These are phyloP conservation scores for Nakazawaea ernobii DNA, from an alignment of 805 yeast species.

Conservation along the genomic window DNA sequence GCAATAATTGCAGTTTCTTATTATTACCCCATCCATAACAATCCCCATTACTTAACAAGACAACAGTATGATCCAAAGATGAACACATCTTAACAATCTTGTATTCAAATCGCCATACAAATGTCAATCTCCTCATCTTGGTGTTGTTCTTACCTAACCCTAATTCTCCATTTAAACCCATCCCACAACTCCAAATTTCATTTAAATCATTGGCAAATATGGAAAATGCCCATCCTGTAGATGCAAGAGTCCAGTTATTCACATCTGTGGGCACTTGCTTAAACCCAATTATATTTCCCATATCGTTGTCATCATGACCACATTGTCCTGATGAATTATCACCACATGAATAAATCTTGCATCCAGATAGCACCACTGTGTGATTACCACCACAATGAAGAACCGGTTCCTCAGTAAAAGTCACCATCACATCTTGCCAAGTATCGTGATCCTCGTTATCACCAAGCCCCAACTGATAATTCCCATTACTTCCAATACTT, in stretches of 20 bases:
- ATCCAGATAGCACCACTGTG: constrained; percentile 54
- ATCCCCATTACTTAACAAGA: constrained; percentile 32
- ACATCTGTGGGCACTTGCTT: constrained; percentile 14
- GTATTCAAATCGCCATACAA: not conserved
- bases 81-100: constrained; percentile 19
- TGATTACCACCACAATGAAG: constrained; percentile 87
- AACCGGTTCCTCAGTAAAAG: constrained; percentile 22
- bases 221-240: constrained; percentile 81
- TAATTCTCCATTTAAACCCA: constrained; percentile 69
- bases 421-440: constrained; percentile 7
- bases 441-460: constrained; percentile 43
- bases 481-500: constrained; percentile 84
- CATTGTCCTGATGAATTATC: constrained; percentile 52
- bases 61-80: constrained; percentile 42
- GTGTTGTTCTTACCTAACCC: constrained; percentile 39
- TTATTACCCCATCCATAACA: constrained; percentile 67
- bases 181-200: constrained; percentile 49
- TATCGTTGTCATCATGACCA: constrained; percentile 21
- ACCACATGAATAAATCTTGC: constrained; percentile 55
- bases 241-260: constrained; percentile 37
- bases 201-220: constrained; percentile 38
- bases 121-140: constrained; percentile 11
- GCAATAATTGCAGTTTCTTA: constrained; percentile 52
- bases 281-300: not conserved
- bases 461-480: constrained; percentile 62